These are phyloP conservation scores for Gaertneriomyces semiglobifer DNA, from an alignment of 192 early-diverging fungal species.

Conservation along the genomic window DNA sequence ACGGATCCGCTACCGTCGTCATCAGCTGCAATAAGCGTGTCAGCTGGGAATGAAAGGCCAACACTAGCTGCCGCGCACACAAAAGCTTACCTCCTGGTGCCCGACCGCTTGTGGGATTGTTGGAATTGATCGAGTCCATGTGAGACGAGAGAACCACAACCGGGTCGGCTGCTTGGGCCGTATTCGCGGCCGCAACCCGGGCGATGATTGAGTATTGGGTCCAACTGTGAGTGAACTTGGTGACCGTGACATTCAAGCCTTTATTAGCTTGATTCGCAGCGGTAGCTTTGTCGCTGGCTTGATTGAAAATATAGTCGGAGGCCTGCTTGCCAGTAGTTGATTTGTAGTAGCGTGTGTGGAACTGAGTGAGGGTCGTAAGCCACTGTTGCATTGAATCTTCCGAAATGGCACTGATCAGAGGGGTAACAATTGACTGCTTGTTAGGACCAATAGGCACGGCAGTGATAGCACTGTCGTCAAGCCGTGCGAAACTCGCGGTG, in stretches of 20 bases:
- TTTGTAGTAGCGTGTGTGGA: conserved; percentile 89
- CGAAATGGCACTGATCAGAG: conserved; percentile 60
- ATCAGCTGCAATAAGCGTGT: conserved; percentile 37
- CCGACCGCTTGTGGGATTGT: conserved; percentile 71
- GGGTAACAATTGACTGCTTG: conserved; percentile 59
- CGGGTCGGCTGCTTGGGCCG: not conserved
- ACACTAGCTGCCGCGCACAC: too few relatives aligned
- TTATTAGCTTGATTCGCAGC: conserved; percentile 16
- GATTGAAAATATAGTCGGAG: conserved; percentile 42
- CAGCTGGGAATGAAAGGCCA: too few relatives aligned
- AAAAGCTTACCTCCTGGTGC: conserved; percentile 53
- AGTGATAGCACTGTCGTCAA: too few relatives aligned
- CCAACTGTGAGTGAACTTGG: conserved; percentile 78
- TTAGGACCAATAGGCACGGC: conserved; percentile 21
- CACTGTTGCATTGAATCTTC: conserved; percentile 64
- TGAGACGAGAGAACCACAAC: conserved; percentile 83
- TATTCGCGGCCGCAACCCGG: conserved; percentile 63
- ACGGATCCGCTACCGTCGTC: conserved; percentile 92
- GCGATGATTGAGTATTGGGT: conserved; percentile 79
- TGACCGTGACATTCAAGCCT: conserved; percentile 48
- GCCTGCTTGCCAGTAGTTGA: conserved; percentile 39
- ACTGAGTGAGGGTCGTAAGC: conserved; percentile 72
- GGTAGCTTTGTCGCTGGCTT: conserved; percentile 27
- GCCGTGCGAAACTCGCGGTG: too few relatives aligned
- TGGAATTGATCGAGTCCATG: conserved; percentile 76